These are phyloP conservation scores for Marasmius fiardii DNA, from an alignment of 1,284 basidiomycete species.

Conservation along the genomic window DNA sequence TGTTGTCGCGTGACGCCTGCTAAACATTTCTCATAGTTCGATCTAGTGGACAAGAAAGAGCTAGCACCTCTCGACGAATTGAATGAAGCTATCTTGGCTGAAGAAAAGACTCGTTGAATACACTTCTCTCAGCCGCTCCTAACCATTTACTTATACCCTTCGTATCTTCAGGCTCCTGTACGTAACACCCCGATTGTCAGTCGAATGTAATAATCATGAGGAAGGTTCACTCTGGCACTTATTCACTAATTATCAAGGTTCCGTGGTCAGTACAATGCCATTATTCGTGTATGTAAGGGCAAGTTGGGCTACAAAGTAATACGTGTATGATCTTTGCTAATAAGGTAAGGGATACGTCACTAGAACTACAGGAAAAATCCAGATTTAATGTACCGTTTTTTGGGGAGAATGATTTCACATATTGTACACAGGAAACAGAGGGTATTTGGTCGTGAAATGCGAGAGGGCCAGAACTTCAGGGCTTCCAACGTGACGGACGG, in stretches of 20 bases:
- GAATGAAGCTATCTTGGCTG: slow-evolving; percentile 91
- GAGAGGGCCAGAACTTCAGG: background rate
- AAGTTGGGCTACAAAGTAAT: background rate
- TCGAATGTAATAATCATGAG: no score
- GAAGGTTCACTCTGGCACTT: no score
- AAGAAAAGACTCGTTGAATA: slow-evolving; percentile 62
- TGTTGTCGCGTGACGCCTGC: background rate
- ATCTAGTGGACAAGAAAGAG: slow-evolving; percentile 97
- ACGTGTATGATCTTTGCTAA: slow-evolving; percentile 1
- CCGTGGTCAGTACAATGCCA: no score
- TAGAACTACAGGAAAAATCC: background rate
- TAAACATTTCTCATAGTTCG: slow-evolving; percentile 57
- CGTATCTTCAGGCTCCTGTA: background rate
- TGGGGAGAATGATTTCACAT: background rate
- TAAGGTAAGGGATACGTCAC: background rate
- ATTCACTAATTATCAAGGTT: no score
- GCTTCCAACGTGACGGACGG: no score
- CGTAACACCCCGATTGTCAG: background rate
- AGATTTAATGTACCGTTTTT: slow-evolving; percentile 1
- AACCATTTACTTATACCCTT: no score
- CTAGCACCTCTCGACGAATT: slow-evolving; percentile 94
- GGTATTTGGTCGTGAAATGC: slow-evolving; percentile 5
- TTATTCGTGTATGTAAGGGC: slow-evolving; percentile 1
- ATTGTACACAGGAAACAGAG: background rate
- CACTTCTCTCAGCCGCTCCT: no score